Evolutionary conservation across 1,139 yeast genomes (phyloP), one percentile per base, ranked within the genome.

Genomic region (Lodderomyces margitis): DNA sequence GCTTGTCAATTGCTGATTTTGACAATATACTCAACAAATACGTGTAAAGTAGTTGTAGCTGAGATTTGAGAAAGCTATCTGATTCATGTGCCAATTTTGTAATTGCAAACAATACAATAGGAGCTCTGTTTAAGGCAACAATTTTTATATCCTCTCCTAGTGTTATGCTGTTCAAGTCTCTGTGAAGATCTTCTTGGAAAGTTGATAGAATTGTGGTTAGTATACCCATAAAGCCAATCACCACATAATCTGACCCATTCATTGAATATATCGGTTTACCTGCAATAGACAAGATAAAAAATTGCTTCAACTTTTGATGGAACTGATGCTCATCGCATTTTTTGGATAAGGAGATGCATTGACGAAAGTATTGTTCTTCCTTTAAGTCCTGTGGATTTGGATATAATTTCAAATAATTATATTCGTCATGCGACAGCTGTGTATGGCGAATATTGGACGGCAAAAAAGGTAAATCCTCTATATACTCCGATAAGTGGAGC

Each of bases 251-350:
- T 0, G 80, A 66, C 3, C 96, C 96, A 56, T 83, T 75, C 70
- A 85, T 70, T 1, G 95, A 79, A 60, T 84, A 92, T 6, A 92
- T 86, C 1, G 96, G 97, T 59, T 92, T 92, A 0, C 98, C 98
- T 0, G 98, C 96, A 2, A 83, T 67, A 0, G 96, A 88, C n/a
- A 92, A 68, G 5, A 92, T 80, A 49, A 89, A 81, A 53, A 86
- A 88, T 43, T 86, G 94, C 58, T 85, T 86, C 40, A 72, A 62
- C 36, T 68, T 75, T 34, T 51, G 48, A 43, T 66, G 74, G 54
- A 80, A 81, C 39, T 46, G 41, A 1, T 52, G 53, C n/a, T 45
- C 37, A 31, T 53, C 54, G 3, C 49, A 45, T 5, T 51, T 45
- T 49, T 68, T 70, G 21, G 61, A 63, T 5, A 56, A 48, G 1